Conservation (phyloP, 2,329 filamentous ascomycete species). For the Hypomyces perniciosus region DNA sequence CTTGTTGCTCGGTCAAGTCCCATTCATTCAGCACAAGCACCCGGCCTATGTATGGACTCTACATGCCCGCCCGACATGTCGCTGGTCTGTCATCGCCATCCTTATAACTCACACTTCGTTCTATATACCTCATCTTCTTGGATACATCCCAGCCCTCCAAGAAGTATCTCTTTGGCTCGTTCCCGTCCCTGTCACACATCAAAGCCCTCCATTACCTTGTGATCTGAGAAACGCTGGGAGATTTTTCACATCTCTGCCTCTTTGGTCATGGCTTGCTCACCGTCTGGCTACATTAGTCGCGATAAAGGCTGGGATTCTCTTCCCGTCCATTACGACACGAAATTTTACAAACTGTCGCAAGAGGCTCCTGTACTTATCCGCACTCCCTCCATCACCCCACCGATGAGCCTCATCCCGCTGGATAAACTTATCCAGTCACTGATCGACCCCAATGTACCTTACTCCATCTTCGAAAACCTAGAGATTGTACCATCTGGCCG, state of each 20-base stretch:
- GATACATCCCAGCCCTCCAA: too few relatives aligned
- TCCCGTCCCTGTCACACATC: too few relatives aligned
- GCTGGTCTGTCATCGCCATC: not conserved
- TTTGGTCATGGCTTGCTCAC: not conserved
- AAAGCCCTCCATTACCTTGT: too few relatives aligned
- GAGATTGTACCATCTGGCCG: slow-evolving; percentile 30
- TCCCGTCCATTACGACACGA: not conserved
- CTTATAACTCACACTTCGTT: too few relatives aligned
- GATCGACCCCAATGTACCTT: slow-evolving; percentile 19
- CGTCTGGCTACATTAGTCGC: not conserved
- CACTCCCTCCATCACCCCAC: not conserved
- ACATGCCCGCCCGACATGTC: not conserved
- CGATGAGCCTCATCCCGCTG: slow-evolving; percentile 20
- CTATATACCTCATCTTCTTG: not conserved
- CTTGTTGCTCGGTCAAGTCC: not conserved
- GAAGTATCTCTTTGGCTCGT: too few relatives aligned
- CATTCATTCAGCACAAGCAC: not conserved
- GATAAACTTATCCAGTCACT: slow-evolving; percentile 22
- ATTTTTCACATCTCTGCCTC: not conserved
- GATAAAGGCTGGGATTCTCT: not conserved
- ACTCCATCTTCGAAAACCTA: slow-evolving; percentile 20
- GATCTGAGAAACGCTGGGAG: not conserved
- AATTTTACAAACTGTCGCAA: not conserved
- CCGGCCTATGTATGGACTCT: not conserved
- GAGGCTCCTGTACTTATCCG: not conserved